Conservation (phyloP, 1,284 basidiomycete genomes). For the Boletellus sp. region DNA sequence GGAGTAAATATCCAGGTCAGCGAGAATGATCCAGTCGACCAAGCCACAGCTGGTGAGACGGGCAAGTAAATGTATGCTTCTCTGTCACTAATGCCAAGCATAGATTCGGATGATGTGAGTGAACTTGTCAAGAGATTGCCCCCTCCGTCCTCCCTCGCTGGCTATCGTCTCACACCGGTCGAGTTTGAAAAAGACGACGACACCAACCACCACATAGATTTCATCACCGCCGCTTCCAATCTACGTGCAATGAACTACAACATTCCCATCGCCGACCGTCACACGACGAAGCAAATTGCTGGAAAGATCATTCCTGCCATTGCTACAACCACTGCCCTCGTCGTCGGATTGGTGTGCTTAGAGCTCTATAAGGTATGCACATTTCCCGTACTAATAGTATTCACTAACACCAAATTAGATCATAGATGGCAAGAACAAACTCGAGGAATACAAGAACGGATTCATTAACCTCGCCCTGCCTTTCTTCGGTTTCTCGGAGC, state of each 20-base stretch:
- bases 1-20: slow-evolving; percentile 94
- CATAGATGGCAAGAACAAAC: slow-evolving; percentile 90
- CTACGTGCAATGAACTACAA: slow-evolving; percentile 95
- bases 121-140: slow-evolving; percentile 70
- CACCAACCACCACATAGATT: slow-evolving; percentile 97
- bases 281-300: slow-evolving; percentile 97
- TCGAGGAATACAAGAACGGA: slow-evolving; percentile 97
- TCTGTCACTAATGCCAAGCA: slow-evolving; percentile 7
- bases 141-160: slow-evolving; percentile 86
- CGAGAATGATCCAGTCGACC: slow-evolving; percentile 85
- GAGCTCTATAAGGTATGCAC: slow-evolving; percentile 89
- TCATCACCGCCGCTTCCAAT: slow-evolving; percentile 98
- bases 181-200: slow-evolving; percentile 99
- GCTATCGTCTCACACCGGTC: slow-evolving; percentile 91
- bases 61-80: slow-evolving; percentile 1
- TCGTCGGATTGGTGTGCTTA: slow-evolving; percentile 92
- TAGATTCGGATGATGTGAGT: slow-evolving; percentile 54
- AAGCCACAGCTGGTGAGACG: slow-evolving; percentile 42
- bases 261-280: slow-evolving; percentile 85
- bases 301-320: slow-evolving; percentile 99
- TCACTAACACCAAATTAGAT: slow-evolving; percentile 49
- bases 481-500: slow-evolving; percentile 99
- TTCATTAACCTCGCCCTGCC: slow-evolving; percentile 98
- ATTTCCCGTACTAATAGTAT: neutral
- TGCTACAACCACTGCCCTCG: slow-evolving; percentile 94